Conservation (phyloP, 2,329 filamentous ascomycete genomes). For the Neonectria ditissima region DNA sequence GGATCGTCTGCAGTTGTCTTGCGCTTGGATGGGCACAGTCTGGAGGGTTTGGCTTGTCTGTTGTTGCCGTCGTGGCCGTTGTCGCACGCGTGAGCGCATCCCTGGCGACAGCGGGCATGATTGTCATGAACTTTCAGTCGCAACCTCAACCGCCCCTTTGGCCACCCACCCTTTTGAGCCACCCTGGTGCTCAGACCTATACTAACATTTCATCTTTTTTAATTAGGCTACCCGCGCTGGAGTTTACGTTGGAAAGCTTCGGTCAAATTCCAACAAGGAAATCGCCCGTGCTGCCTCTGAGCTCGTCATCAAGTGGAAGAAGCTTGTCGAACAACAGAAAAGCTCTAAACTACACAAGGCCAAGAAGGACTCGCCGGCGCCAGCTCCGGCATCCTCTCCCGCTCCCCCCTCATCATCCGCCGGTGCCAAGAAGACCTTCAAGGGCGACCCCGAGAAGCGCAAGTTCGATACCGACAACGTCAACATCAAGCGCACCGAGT, state of each 20-base stretch:
- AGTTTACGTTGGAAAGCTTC: slow-evolving; percentile 85
- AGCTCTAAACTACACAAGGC: slow-evolving; percentile 58
- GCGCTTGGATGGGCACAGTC: background rate
- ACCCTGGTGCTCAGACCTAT: background rate
- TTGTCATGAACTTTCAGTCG: background rate
- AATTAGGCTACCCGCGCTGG: slow-evolving; percentile 85
- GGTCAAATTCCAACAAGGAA: slow-evolving; percentile 82
- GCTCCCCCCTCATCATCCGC: slow-evolving; percentile 57
- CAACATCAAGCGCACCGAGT: slow-evolving; percentile 80
- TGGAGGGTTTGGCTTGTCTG: slow-evolving; percentile 1
- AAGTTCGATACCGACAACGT: slow-evolving; percentile 86
- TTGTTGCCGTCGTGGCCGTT: background rate
- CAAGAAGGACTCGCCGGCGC: slow-evolving; percentile 56
- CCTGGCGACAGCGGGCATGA: background rate
- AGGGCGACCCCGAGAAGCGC: slow-evolving; percentile 80
- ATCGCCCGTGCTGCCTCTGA: slow-evolving; percentile 82
- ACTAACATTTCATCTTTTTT: slow-evolving; percentile 27
- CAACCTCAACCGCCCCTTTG: background rate
- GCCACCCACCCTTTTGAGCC: background rate
- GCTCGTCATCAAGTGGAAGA: slow-evolving; percentile 90
- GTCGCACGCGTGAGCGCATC: slow-evolving; percentile 9
- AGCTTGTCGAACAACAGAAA: slow-evolving; percentile 77
- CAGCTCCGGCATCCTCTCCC: slow-evolving; percentile 67
- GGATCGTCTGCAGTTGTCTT: background rate
- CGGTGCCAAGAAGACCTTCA: slow-evolving; percentile 61